Percentiles rank a stretch among this genome's conserved stretches.
phyloP scores from a whole-genome alignment of 495 filamentous ascomycete species.

The Trichoderma gamsii region DNA sequence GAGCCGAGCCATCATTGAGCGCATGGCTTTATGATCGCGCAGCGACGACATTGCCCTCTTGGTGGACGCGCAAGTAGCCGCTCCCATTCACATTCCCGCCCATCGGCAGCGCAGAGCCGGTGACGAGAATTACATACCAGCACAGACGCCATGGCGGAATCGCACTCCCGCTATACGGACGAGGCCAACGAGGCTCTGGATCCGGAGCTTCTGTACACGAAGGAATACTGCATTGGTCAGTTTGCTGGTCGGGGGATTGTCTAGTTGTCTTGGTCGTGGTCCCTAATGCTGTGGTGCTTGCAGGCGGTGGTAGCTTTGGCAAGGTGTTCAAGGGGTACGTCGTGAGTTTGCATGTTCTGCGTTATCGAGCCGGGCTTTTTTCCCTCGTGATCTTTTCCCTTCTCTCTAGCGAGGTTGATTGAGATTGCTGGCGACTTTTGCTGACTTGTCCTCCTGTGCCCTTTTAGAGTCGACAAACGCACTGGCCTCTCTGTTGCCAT shows the following conservation, averaged over 20 bases:
- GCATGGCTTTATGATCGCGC: slow-evolving; percentile 4
- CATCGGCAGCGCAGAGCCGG: not conserved
- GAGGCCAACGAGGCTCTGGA: slow-evolving; percentile 51
- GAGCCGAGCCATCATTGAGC: not conserved
- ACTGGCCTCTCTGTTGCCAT: slow-evolving; percentile 85
- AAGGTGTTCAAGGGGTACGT: slow-evolving; percentile 90
- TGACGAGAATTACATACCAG: not conserved
- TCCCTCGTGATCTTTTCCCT: slow-evolving; percentile 15
- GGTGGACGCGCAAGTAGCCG: not conserved
- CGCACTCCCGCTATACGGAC: slow-evolving; percentile 31
- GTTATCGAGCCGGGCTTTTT: not conserved
- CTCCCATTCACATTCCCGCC: not conserved
- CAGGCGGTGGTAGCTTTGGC: slow-evolving; percentile 84
- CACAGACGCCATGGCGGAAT: slow-evolving; percentile 32
- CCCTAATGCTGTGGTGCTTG: slow-evolving; percentile 7
- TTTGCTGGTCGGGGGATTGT: slow-evolving; percentile 18
- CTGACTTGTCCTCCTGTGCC: slow-evolving; percentile 24
- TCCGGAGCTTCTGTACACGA: slow-evolving; percentile 83
- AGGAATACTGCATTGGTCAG: slow-evolving; percentile 88
- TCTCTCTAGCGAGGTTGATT: not conserved
- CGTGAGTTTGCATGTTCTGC: not conserved
- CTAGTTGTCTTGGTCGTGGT: slow-evolving; percentile 12
- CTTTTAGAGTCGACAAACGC: slow-evolving; percentile 66
- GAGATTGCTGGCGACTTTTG: not conserved
- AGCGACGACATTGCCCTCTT: not conserved